Evolutionary conservation across 2,329 filamentous ascomycete genomes (phyloP).

Genomic region (Pestalotiopsis sp.): DNA sequence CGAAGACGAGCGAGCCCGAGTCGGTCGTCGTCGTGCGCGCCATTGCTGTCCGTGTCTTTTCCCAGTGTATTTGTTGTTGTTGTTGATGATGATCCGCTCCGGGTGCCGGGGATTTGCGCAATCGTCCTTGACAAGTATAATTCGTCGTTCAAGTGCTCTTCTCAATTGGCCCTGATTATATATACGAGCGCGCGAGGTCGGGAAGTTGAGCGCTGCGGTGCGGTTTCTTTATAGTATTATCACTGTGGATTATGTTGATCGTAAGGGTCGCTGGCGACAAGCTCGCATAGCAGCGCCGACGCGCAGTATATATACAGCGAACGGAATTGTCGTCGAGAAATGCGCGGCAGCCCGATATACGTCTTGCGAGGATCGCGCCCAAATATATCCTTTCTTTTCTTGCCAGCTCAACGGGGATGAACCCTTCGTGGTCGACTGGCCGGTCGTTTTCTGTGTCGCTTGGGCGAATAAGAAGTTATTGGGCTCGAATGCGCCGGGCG

Average conservation of each 20-base stretch:
- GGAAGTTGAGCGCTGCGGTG: background rate
- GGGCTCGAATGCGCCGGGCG: slow-evolving; percentile 9
- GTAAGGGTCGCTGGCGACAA: background rate
- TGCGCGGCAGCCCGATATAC: background rate
- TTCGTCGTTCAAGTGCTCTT: background rate
- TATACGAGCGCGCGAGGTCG: background rate
- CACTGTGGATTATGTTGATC: background rate
- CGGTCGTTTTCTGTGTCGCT: background rate
- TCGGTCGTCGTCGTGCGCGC: slow-evolving; percentile 41
- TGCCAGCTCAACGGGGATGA: background rate
- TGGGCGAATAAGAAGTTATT: background rate
- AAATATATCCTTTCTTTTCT: background rate
- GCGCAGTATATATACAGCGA: background rate
- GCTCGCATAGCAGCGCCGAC: background rate
- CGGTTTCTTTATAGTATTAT: background rate
- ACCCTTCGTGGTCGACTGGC: background rate
- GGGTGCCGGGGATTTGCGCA: background rate
- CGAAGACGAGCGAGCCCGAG: slow-evolving; percentile 44
- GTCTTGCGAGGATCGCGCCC: background rate
- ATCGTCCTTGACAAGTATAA: background rate
- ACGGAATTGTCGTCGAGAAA: background rate
- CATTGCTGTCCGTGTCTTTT: slow-evolving; percentile 23
- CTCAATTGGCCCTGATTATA: background rate
- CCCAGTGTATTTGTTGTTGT: no score
- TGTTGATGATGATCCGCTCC: no score